A percentile compares a stretch with the other conserved stretches of the same genome.
Conservation (phyloP, 164 flowering plant genomes). For the Stephania cephalantha region DNA sequence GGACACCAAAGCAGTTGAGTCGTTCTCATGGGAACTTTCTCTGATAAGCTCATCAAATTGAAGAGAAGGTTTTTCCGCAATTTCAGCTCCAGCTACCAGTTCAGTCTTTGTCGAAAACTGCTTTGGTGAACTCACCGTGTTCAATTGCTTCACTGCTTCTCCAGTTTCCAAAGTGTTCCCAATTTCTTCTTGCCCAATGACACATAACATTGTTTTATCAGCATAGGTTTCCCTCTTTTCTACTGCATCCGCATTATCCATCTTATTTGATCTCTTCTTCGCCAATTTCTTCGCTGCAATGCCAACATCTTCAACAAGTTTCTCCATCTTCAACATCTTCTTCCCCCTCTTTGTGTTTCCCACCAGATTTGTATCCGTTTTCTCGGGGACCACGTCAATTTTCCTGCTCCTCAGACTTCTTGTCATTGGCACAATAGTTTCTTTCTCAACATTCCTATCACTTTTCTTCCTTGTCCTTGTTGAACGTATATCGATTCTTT, state of each 20-base stretch:
- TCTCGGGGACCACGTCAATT: not conserved
- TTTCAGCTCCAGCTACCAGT: not conserved
- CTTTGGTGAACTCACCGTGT: not conserved
- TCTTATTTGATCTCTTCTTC: not conserved
- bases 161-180: not conserved
- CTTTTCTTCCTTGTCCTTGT: not conserved
- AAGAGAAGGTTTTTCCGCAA: not conserved
- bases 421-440: not conserved
- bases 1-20: not conserved
- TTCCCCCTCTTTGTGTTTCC: not conserved
- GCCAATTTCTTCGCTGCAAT: not conserved
- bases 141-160: conserved; percentile 1
- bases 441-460: not conserved
- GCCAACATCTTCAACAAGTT: not conserved
- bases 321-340: not conserved
- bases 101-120: not conserved
- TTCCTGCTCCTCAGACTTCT: not conserved
- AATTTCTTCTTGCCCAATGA: not conserved
- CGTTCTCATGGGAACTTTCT: not conserved
- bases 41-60: not conserved
- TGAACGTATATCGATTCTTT: not conserved
- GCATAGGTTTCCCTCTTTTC: not conserved
- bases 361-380: not conserved
- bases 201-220: not conserved
- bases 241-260: not conserved